A percentile compares a stretch with the other conserved stretches of the same genome.
Conservation (phyloP, 768 basidiomycete species). For the Tubosaeta sp. region DNA sequence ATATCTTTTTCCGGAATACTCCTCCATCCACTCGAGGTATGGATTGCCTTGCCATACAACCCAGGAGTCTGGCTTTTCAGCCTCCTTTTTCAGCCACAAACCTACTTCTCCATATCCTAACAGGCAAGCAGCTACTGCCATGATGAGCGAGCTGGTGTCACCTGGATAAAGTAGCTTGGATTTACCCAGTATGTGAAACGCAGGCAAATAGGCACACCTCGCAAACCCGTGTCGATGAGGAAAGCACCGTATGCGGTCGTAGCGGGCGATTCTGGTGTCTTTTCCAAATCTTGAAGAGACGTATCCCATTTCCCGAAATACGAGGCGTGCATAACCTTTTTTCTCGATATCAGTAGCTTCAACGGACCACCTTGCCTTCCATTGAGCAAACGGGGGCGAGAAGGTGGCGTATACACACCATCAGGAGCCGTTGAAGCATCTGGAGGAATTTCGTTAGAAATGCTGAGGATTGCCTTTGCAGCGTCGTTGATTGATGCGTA, state of each 20-base stretch:
- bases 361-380: neutral
- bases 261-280: neutral
- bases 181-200: neutral
- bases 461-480: neutral
- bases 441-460: neutral
- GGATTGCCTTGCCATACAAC: neutral
- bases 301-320: neutral
- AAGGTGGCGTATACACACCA: neutral
- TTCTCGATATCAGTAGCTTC: neutral
- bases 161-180: neutral
- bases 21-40: neutral
- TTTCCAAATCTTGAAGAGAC: neutral
- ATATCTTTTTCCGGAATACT: neutral
- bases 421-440: neutral
- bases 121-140: neutral
- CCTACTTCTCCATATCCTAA: neutral
- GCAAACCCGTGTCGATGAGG: neutral
- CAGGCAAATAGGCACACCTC: neutral
- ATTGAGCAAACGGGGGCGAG: neutral
- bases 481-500: neutral
- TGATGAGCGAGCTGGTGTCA: neutral
- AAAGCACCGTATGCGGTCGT: neutral
- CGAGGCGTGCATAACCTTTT: neutral
- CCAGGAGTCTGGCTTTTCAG: neutral
- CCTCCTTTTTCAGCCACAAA: neutral